Conservation (phyloP, 2,329 filamentous ascomycete genomes). For the Aquanectria penicillioides region DNA sequence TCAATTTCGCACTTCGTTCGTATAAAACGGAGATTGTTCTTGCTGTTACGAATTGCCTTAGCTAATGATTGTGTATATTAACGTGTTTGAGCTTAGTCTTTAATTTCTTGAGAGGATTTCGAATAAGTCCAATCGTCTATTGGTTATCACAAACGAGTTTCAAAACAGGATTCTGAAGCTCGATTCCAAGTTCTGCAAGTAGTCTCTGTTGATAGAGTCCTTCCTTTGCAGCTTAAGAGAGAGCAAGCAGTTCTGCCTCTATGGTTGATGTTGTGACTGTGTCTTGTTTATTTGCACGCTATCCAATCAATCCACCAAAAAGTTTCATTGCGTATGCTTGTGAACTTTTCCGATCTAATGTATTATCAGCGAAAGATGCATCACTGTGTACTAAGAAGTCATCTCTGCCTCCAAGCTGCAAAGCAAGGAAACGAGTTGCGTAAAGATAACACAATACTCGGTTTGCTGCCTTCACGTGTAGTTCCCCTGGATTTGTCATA, state of each 20-base stretch:
- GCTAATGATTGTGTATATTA: too few species aligned
- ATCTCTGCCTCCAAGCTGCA: not conserved
- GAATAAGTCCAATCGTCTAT: too few species aligned
- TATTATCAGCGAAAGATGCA: constrained; percentile 11
- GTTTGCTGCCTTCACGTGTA: not conserved
- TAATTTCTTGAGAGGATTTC: too few species aligned
- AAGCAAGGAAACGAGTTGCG: not conserved
- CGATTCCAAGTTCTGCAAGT: too few species aligned
- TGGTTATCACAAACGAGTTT: too few species aligned
- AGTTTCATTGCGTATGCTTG: constrained; percentile 3
- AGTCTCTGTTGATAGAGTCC: not conserved
- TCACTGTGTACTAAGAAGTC: not conserved
- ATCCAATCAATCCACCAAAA: not conserved
- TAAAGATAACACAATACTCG: not conserved
- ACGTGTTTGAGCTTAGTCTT: too few species aligned
- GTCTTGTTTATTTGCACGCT: not conserved
- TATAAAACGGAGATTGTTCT: too few species aligned
- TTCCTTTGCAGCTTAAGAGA: constrained; percentile 2
- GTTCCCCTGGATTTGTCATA: not conserved
- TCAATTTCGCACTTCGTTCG: too few species aligned
- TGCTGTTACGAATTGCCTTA: too few species aligned
- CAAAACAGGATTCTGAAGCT: too few species aligned
- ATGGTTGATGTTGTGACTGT: constrained; percentile 6
- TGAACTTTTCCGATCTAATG: not conserved
- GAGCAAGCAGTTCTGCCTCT: constrained; percentile 2